Evolutionary conservation across 768 basidiomycete genomes (phyloP), one percentile per base, ranked within the genome.

Genomic region (Mycena latifolia): DNA sequence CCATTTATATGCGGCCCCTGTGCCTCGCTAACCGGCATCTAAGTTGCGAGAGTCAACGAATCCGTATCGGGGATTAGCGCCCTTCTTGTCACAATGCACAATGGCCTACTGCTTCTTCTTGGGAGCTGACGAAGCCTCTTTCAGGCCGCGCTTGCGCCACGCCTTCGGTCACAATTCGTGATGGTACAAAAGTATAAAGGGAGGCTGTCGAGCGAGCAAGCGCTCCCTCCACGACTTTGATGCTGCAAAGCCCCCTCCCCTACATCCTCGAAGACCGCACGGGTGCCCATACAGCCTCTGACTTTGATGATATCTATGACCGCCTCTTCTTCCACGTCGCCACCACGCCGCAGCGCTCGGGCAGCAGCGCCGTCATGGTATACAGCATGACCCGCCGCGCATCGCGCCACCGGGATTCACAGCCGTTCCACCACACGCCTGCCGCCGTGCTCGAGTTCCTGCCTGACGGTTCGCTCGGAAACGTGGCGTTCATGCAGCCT

Each of bases 301-400:
- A 93, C 80, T 92, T 88, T 67, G 90, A 92, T 73, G 92, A 93
- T 71, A 85, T 92, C 69, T 93, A 92, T 73, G 92, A 93, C 77
- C 86, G 92, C 59, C 78, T 88, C 67, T 92, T 91, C 79, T 83
- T 90, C 55, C 89, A 88, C 63, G 82, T 92, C 37, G 76, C 84
- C 7, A 84, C 85, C 4, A 76, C 80, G 24, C 85, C 88, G 6
- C 83, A 82, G 12, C 74, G 73, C 15, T 72, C 69, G 28, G 66
- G 73, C 1, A 66, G 69, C 35, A 66, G 76, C 25, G 78, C 79
- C 0, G 83, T 88, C 10, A 85, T 86, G 74, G 84, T 93, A 55
- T 91, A 90, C 75, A 83, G 84, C 71, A 91, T 92, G 85, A 82
- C 82, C 46, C 85, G 87, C 52, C 88, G 91, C 20, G 86, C 89